Evolutionary conservation across 2,329 filamentous ascomycete genomes (phyloP), one percentile per base, ranked within the genome.

Genomic region (Trichoderma breve): DNA sequence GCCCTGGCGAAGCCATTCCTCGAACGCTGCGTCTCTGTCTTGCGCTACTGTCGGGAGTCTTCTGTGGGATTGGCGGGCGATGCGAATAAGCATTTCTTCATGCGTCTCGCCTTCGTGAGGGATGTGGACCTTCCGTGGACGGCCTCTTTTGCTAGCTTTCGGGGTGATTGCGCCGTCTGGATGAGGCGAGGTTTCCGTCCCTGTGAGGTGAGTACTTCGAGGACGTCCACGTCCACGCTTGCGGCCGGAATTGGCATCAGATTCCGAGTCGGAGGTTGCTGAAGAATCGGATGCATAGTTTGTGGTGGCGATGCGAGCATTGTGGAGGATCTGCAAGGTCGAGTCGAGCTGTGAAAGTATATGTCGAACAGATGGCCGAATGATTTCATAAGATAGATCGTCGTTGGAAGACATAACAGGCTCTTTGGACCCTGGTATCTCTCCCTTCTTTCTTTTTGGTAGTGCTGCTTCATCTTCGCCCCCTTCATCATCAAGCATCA

Each of bases 351-450:
- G 88, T 1, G 85, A 82, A 9, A 97, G 84, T 18, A 95, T 87
- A 74, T 93, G 91, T n/a, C 90, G 86, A 12, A 92, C 86, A 0
- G 89, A 86, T 0, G 94, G 93, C 0, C 86, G 86, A 18, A 97
- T 83, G 6, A 97, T 83, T 2, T 81, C 79, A 72, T 86, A 84
- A 0, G 93, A 92, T 62, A 85, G 79, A 2, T 92, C 90, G 75
- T 97, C 94, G 76, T 97, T 91, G 1, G 89, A 86, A 8, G 92
- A 87, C 6, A 93, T 81, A 2, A 86, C 84, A 0, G 92, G 89
- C 12, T 81, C 79, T 39, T 84, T 82, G 0, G 78, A 79, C 65
- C 75, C 77, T 11, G 70, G 71, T 6, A 15, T 60, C 1, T 36
- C 32, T 14, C 43, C 61, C 18, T 32, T 58, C 7, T 21, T 28